Base-by-base conservation (phyloP, 192 early-diverging fungal species). In the Diversispora epigaea region DNA sequence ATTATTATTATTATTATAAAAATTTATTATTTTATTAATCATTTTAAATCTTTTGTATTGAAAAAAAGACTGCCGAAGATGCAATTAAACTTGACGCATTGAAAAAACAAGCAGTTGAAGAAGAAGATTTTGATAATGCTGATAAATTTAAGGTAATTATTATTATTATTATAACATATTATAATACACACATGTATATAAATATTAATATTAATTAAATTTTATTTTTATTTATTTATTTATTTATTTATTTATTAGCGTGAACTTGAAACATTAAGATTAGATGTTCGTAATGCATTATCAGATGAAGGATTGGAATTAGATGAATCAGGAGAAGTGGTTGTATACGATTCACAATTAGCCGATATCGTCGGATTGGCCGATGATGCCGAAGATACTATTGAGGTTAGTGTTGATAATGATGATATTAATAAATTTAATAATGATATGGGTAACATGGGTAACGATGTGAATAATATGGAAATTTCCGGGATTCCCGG, bases 61-160 rank as follows among this genome's bases (percentile, higher is more conserved):
- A n/a, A 41, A 45, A 68, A 46, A 47, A 75, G 61, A 5, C 52
- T 52, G 43, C 73, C 4, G 32, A 64, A 43, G 73, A 75, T 32
- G 44, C 65, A 8, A n/a, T 11, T 8, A 62, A 65, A 50, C 52
- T 91, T 19, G 83, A 89, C 32, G 71, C 77, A 71, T 71, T 82
- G 43, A 93, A 93, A 76, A 76, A 77, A 22, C 75, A 84, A 40
- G 89, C 89, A 10, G 86, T 90, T 19, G 80, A 88, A 64, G 77
- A 80, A 21, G 92, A 94, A 76, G 92, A 94, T 25, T 94, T 91
- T 78, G 92, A 93, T 62, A 78, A 84, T 68, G 93, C 93, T 5
- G 91, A 90, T 62, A 85, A 86, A 50, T 76, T 89, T n/a, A 93
- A 94, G 82, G 90, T 80, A 78, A 40, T 49, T 60, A 64, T 64